These are phyloP conservation scores for Apophysomyces ossiformis DNA, from an alignment of 371 early-diverging fungal species.

Conservation along the genomic window DNA sequence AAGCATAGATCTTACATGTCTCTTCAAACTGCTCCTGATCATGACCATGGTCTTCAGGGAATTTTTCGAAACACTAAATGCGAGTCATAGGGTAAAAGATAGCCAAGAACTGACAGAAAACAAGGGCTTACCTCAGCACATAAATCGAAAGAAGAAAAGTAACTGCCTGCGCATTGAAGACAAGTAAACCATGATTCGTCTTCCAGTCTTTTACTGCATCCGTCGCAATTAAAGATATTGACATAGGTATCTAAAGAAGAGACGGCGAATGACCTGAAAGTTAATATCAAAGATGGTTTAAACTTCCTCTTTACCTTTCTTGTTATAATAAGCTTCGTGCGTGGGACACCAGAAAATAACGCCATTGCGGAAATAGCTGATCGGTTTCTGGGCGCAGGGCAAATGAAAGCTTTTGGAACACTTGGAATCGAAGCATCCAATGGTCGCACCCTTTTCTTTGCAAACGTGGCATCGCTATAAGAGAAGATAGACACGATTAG, in stretches of 20 bases:
- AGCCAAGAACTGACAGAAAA: too few species aligned
- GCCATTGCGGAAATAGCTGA: constrained; percentile 75
- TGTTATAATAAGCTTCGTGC: constrained; percentile 67
- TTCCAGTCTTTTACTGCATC: constrained; percentile 60
- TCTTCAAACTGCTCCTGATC: constrained; percentile 61
- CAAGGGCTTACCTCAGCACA: constrained; percentile 56
- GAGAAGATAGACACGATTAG: not conserved
- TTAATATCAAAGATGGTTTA: too few species aligned
- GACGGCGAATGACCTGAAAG: not conserved
- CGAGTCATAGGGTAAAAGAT: not conserved
- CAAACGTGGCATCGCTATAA: constrained; percentile 73
- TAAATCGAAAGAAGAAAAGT: constrained; percentile 76
- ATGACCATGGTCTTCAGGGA: constrained; percentile 60
- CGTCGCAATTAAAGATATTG: constrained; percentile 74
- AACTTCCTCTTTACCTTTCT: constrained; percentile 45
- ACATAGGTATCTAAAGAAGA: constrained; percentile 62
- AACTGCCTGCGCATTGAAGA: constrained; percentile 65
- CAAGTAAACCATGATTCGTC: constrained; percentile 75
- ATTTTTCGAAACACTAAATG: constrained; percentile 60
- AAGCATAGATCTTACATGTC: constrained; percentile 51
- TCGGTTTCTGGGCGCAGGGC: constrained; percentile 77
- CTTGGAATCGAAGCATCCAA: constrained; percentile 87
- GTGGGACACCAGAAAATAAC: constrained; percentile 86
- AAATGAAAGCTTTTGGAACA: constrained; percentile 87
- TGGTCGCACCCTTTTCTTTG: constrained; percentile 84